Conservation (phyloP, 345 rosid species). For the Gossypium herbaceum region DNA sequence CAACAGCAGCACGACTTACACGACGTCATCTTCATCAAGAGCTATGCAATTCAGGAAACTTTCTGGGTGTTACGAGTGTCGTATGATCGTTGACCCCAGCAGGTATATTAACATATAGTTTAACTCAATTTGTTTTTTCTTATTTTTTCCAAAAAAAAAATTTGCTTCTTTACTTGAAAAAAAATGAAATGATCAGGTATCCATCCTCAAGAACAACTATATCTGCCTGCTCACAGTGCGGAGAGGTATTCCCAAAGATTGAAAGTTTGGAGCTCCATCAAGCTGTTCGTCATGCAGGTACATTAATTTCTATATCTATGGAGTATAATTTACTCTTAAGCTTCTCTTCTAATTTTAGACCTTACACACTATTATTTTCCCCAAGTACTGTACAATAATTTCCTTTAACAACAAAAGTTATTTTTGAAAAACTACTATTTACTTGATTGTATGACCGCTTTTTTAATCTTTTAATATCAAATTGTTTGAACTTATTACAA, state of each 20-base stretch:
- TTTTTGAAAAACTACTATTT: neutral
- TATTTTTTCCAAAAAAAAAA: neutral
- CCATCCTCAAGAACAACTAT: constrained; percentile 68
- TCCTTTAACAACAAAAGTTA: neutral
- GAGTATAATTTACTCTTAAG: neutral
- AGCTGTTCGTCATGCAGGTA: constrained; percentile 93
- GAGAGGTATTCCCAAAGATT: constrained; percentile 85
- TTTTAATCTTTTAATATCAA: neutral
- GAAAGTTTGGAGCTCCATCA: constrained; percentile 98
- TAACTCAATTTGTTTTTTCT: neutral
- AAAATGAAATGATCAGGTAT: constrained; percentile 37
- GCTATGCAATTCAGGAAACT: constrained; percentile 94
- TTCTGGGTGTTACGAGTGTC: constrained; percentile 97
- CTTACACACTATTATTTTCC: neutral
- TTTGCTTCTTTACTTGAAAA: neutral
- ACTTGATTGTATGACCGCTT: neutral
- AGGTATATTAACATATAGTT: constrained; percentile 34
- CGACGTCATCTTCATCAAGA: constrained; percentile 49
- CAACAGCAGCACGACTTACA: constrained; percentile 28
- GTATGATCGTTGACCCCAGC: constrained; percentile 89
- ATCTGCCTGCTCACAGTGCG: constrained; percentile 79
- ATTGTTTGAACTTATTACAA: neutral
- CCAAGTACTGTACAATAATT: neutral
- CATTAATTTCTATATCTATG: constrained; percentile 3
- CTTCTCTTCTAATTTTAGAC: neutral